These are phyloP conservation scores for Didymella pomorum DNA, from an alignment of 2,329 filamentous ascomycete species.

Conservation along the genomic window DNA sequence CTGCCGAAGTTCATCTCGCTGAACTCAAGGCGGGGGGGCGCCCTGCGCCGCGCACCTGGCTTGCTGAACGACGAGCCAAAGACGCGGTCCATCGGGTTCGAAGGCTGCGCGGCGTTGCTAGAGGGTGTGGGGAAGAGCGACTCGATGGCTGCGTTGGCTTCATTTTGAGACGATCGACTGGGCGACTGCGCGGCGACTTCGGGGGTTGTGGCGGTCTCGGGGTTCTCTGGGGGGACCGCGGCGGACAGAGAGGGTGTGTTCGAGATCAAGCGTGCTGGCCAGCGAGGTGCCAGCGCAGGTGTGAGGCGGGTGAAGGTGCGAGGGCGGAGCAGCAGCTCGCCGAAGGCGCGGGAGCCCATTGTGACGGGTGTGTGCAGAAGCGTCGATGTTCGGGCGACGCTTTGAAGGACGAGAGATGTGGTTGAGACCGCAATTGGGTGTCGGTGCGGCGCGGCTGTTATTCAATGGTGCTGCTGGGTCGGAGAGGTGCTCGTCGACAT, in stretches of 20 bases:
- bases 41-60: constrained; percentile 1
- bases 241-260: constrained; percentile 13
- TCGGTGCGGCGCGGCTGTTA: not conserved
- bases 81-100: constrained; percentile 9
- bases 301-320: constrained; percentile 29
- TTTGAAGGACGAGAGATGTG: not conserved
- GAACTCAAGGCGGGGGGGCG: constrained; percentile 26
- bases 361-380: constrained; percentile 6
- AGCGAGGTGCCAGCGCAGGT: constrained; percentile 23
- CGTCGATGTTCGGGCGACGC: not conserved
- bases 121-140: constrained; percentile 25
- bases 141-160: constrained; percentile 34
- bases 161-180: constrained; percentile 13
- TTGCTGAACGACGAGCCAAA: constrained; percentile 34
- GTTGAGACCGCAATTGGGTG: constrained; percentile 7
- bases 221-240: constrained; percentile 22
- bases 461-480: not conserved
- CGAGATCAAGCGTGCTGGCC: constrained; percentile 25
- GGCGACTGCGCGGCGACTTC: constrained; percentile 6
- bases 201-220: constrained; percentile 5
- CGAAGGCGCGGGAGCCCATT: constrained; percentile 45
- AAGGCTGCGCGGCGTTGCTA: constrained; percentile 5
- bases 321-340: constrained; percentile 45
- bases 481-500: constrained; percentile 26
- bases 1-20: constrained; percentile 32